Percentiles rank a stretch among this genome's conserved stretches.
phyloP scores from a whole-genome alignment of 2,329 filamentous ascomycete species.

The Tolypocladium tropicale region DNA sequence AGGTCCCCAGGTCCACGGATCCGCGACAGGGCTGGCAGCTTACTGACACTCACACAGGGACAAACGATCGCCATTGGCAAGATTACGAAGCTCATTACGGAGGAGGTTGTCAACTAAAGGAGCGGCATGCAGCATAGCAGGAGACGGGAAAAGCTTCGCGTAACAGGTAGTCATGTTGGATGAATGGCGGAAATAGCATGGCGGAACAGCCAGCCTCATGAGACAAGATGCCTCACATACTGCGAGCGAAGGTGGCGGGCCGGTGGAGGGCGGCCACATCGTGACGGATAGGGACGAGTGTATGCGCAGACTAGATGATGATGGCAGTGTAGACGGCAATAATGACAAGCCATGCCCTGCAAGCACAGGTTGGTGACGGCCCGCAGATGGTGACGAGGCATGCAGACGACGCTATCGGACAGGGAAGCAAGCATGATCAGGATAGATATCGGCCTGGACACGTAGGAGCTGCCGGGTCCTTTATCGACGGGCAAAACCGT shows the following conservation, averaged over 20 bases:
- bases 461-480: background rate
- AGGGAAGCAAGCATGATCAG: background rate
- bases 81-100: slow-evolving; percentile 74
- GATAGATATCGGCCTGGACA: background rate
- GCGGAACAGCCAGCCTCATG: background rate
- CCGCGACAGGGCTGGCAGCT: background rate
- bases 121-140: background rate
- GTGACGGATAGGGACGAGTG: background rate
- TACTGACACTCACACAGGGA: slow-evolving; percentile 44
- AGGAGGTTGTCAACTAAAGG: slow-evolving; percentile 9
- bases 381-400: background rate
- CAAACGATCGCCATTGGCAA: slow-evolving; percentile 99
- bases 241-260: background rate
- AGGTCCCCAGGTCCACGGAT: slow-evolving; percentile 16
- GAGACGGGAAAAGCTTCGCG: background rate
- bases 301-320: background rate
- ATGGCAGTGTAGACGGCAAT: background rate
- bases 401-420: background rate
- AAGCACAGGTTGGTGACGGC: background rate
- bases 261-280: background rate
- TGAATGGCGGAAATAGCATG: background rate
- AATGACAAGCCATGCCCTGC: background rate
- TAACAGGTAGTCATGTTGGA: background rate
- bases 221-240: background rate
- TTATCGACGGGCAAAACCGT: background rate